Percentiles rank a stretch among this genome's conserved stretches.
Evolutionary conservation across 2,329 filamentous ascomycete genomes (phyloP).

Genomic region (Sporothrix euskadiensis): DNA sequence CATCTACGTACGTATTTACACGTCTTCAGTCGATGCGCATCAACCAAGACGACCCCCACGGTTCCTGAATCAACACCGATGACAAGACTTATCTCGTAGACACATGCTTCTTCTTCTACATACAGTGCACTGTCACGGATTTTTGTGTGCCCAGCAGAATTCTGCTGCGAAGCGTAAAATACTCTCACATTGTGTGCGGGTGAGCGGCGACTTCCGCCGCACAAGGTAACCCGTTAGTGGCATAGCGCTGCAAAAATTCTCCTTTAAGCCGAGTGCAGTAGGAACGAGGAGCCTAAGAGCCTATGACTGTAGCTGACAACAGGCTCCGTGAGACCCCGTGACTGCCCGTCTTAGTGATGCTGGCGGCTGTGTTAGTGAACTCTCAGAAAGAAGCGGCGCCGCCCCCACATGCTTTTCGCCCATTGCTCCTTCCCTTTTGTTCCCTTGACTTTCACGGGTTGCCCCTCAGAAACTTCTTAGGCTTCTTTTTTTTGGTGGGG

Average conservation of each 20-base stretch:
- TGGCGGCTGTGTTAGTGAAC: background rate
- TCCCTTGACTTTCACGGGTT: background rate
- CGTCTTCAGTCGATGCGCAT: background rate
- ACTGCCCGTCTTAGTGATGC: background rate
- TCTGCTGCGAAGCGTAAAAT: background rate
- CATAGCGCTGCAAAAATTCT: background rate
- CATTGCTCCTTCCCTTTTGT: slow-evolving; percentile 17
- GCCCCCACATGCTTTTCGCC: slow-evolving; percentile 1
- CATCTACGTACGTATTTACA: background rate
- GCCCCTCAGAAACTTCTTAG: slow-evolving; percentile 16
- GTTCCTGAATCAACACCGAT: background rate
- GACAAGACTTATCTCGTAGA: background rate
- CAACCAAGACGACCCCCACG: background rate
- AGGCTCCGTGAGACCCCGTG: background rate
- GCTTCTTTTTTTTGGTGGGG: slow-evolving; percentile 17
- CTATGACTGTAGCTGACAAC: background rate
- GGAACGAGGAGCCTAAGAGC: background rate
- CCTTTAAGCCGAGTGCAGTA: background rate
- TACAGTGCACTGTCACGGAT: background rate
- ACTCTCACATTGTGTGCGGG: background rate
- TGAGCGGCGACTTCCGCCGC: slow-evolving; percentile 19
- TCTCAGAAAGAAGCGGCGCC: background rate
- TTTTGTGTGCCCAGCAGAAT: background rate
- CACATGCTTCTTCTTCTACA: background rate
- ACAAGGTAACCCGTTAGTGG: slow-evolving; percentile 4